These are phyloP conservation scores for Chrysanthemum lavandulifolium DNA, from an alignment of 129 eudicot genomes.

Conservation along the genomic window DNA sequence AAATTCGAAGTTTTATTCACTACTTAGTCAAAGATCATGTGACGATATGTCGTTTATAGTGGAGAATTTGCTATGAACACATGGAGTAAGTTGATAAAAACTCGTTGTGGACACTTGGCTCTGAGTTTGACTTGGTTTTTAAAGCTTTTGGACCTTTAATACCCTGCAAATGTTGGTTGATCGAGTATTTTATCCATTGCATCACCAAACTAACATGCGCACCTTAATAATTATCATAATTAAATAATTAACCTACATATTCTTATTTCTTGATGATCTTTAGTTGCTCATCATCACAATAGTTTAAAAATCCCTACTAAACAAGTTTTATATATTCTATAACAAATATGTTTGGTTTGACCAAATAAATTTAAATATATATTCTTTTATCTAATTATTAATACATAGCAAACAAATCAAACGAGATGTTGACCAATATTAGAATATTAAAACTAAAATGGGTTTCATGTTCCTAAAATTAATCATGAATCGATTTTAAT, in stretches of 20 bases:
- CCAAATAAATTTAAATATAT: constrained; percentile 1
- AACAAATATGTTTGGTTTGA: constrained; percentile 20
- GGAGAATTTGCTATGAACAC: background rate
- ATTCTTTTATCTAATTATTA: constrained; percentile 6
- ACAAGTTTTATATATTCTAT: constrained; percentile 6
- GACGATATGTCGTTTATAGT: background rate
- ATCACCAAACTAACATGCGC: constrained; percentile 42
- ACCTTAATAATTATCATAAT: constrained; percentile 21
- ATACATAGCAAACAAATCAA: no score
- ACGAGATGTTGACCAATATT: no score
- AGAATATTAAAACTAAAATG: no score
- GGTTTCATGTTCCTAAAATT: no score
- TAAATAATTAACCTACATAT: constrained; percentile 16
- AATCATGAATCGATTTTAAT: no score
- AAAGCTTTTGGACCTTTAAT: constrained; percentile 18
- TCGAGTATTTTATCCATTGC: background rate
- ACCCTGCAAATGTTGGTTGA: constrained; percentile 22
- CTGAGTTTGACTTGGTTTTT: constrained; percentile 28
- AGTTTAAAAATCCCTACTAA: constrained; percentile 20
- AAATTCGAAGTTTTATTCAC: no score
- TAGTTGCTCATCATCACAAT: constrained; percentile 27
- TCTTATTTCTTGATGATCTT: constrained; percentile 5
- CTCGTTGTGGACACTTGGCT: background rate
- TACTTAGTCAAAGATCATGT: background rate
- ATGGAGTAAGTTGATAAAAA: background rate